Percentiles rank a stretch among this genome's conserved stretches.
Evolutionary conservation across 352 stramenopile species (phyloP).

Genomic region (Globisporangium radiosum): DNA sequence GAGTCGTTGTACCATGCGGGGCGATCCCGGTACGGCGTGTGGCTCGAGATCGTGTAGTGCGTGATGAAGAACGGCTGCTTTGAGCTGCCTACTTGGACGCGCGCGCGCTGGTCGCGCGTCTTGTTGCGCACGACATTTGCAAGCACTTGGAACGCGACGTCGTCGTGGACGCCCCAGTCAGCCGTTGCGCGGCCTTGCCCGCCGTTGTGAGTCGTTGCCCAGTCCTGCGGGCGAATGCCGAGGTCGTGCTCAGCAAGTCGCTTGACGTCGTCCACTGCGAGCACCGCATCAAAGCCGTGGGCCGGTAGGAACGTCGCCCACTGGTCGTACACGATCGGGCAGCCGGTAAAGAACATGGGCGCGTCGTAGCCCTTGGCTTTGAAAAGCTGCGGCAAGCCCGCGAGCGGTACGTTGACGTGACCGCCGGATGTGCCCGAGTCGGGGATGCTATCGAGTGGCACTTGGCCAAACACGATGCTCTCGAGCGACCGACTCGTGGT

Average conservation of each 20-base stretch:
- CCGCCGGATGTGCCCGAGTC: constrained; percentile 31
- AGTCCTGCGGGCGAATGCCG: constrained; percentile 26
- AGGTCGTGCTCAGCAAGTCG: constrained; percentile 23
- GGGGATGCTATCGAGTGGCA: constrained; percentile 31
- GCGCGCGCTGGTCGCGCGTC: constrained; percentile 24
- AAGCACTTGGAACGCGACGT: constrained; percentile 37
- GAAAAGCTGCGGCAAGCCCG: constrained; percentile 45
- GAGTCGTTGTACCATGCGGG: constrained; percentile 31
- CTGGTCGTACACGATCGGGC: constrained; percentile 35
- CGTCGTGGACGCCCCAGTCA: constrained; percentile 49
- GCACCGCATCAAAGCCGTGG: constrained; percentile 47
- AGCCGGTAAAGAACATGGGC: constrained; percentile 33
- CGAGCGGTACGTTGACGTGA: constrained; percentile 20
- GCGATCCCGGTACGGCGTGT: constrained; percentile 27
- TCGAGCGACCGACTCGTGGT: constrained; percentile 50
- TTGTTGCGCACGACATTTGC: constrained; percentile 46
- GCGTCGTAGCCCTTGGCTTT: constrained; percentile 42
- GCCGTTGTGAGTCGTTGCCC: constrained; percentile 15
- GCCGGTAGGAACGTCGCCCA: constrained; percentile 38
- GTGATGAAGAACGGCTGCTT: constrained; percentile 46
- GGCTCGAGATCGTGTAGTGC: constrained; percentile 56
- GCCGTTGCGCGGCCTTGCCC: constrained; percentile 12
- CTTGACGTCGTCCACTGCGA: constrained; percentile 34
- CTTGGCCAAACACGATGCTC: constrained; percentile 43
- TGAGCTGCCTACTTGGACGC: constrained; percentile 10